Conservation (phyloP, 2,329 filamentous ascomycete species). For the Ophiosphaerella narmari region DNA sequence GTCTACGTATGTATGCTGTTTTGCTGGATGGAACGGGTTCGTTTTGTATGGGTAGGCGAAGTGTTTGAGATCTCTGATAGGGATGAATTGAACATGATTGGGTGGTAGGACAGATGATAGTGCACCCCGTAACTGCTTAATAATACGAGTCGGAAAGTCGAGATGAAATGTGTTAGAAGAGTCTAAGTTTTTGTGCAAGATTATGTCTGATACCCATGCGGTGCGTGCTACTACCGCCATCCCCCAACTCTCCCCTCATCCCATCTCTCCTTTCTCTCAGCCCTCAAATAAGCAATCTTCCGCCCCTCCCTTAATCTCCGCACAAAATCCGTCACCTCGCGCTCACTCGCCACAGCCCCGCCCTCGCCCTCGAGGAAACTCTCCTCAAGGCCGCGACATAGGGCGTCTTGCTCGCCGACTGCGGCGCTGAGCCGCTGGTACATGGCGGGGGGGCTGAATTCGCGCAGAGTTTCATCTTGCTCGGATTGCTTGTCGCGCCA, state of each 20-base stretch:
- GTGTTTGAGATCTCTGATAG: no score
- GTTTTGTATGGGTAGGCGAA: no score
- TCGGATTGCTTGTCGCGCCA: conserved; percentile 88
- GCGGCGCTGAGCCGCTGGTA: conserved; percentile 80
- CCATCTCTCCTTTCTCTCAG: conserved; percentile 90
- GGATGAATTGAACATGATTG: no score
- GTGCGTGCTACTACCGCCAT: conserved; percentile 63
- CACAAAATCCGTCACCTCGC: conserved; percentile 86
- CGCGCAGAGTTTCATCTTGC: conserved; percentile 82
- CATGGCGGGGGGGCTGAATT: conserved; percentile 83
- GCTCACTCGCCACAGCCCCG: conserved; percentile 65
- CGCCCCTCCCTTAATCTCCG: conserved; percentile 79
- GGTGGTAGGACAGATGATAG: no score
- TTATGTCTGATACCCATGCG: no score
- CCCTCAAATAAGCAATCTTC: conserved; percentile 76
- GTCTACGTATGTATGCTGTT: no score
- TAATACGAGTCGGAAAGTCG: no score
- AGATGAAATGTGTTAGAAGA: no score
- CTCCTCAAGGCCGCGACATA: conserved; percentile 85
- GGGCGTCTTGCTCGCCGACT: conserved; percentile 78
- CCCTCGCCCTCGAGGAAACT: conserved; percentile 77
- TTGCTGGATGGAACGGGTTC: no score
- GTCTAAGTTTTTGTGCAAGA: no score
- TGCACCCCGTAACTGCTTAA: no score
- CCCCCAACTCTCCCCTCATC: conserved; percentile 94